These are phyloP conservation scores for Ceratobasidium sp. DNA, from an alignment of 1,284 basidiomycete genomes.

Conservation along the genomic window DNA sequence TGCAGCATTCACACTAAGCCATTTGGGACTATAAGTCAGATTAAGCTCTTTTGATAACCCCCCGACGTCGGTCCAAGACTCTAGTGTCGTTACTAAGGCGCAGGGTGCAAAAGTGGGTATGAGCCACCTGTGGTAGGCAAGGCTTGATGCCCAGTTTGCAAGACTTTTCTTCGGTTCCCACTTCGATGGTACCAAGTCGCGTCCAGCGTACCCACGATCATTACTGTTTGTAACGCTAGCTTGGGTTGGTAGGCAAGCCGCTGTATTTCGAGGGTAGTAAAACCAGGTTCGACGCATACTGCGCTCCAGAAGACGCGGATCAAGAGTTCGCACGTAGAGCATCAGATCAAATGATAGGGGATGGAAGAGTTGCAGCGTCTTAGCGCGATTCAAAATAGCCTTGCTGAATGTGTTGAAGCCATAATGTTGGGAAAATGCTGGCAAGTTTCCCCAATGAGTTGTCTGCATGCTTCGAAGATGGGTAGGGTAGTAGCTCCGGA, in stretches of 20 bases:
- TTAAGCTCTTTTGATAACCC: background rate
- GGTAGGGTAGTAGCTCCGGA: conserved; percentile 56
- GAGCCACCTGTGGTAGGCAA: background rate
- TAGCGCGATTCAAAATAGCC: background rate
- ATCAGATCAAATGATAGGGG: background rate
- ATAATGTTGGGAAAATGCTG: conserved; percentile 54
- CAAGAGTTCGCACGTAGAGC: background rate
- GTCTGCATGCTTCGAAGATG: conserved; percentile 57
- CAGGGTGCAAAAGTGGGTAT: background rate
- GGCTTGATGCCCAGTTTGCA: background rate
- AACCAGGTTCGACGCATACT: background rate
- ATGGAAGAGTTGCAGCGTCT: background rate
- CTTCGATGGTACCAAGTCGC: background rate
- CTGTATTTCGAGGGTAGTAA: background rate
- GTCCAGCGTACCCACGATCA: background rate
- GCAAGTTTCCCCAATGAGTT: conserved; percentile 54
- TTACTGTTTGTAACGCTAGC: background rate
- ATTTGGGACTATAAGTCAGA: background rate
- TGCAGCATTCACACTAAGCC: background rate
- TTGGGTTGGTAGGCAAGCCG: background rate
- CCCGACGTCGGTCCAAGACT: background rate
- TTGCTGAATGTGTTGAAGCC: conserved; percentile 46
- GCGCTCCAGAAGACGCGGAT: background rate
- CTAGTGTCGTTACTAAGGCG: background rate
- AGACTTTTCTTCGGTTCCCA: background rate